Evolutionary conservation across 108 stramenopile genomes (phyloP).

Genomic region (Parietichytrium sp.): DNA sequence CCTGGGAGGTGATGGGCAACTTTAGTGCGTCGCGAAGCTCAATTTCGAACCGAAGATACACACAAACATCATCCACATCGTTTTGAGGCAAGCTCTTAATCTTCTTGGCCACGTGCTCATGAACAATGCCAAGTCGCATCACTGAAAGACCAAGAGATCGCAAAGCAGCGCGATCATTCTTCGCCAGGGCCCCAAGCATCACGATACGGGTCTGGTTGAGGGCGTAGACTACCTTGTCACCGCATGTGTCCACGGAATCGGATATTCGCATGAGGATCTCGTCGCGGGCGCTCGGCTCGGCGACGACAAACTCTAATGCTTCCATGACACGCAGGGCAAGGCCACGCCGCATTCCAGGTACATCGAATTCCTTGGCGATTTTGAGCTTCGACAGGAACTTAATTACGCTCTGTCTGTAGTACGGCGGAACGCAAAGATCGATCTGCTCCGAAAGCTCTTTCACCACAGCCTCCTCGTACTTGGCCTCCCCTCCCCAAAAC

Average conservation of each 20-base stretch:
- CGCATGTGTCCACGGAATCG: not conserved
- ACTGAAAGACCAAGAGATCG: not conserved
- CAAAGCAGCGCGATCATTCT: not conserved
- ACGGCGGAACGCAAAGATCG: not conserved
- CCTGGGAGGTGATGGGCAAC: not conserved
- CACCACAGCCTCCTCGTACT: no score
- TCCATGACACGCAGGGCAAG: constrained; percentile 21
- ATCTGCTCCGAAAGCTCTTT: not conserved
- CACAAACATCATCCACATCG: constrained; percentile 13
- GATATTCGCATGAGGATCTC: not conserved
- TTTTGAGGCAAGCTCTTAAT: not conserved
- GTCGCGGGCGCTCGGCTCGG: not conserved
- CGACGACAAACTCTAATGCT: not conserved
- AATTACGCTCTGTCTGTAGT: not conserved
- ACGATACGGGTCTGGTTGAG: not conserved
- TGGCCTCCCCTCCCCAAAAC: not conserved
- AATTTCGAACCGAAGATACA: constrained; percentile 11
- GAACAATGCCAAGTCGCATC: constrained; percentile 32
- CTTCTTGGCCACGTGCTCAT: constrained; percentile 1
- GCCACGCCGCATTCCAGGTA: not conserved
- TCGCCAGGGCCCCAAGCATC: not conserved
- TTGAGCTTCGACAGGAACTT: not conserved
- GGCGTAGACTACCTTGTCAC: not conserved
- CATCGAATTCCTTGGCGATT: constrained; percentile 10
- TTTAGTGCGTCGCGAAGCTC: constrained; percentile 8